Evolutionary conservation across 768 basidiomycete genomes (phyloP).

Genomic region (Suillus spraguei): DNA sequence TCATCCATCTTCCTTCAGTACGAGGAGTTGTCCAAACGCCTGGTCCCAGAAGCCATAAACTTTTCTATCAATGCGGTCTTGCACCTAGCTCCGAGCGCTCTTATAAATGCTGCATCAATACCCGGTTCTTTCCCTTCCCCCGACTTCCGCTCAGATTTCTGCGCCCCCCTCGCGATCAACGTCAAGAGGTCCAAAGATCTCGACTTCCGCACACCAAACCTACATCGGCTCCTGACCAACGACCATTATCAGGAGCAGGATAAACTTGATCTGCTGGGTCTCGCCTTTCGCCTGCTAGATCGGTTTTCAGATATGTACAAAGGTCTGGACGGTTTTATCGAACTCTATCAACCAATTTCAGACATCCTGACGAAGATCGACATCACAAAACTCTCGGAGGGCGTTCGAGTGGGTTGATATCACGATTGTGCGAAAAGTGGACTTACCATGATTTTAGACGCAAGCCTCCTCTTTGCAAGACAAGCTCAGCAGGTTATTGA

Average conservation of each 20-base stretch:
- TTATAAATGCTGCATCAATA: constrained; percentile 44
- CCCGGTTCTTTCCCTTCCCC: constrained; percentile 75
- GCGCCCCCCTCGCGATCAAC: constrained; percentile 40
- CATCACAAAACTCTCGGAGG: constrained; percentile 44
- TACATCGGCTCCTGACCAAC: constrained; percentile 44
- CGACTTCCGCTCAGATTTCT: constrained; percentile 61
- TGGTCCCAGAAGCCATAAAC: constrained; percentile 88
- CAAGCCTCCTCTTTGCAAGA: constrained; percentile 48
- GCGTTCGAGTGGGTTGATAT: constrained; percentile 52
- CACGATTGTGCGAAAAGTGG: neutral
- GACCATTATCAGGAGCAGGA: constrained; percentile 48
- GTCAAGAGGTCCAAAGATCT: constrained; percentile 43
- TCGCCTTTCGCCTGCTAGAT: constrained; percentile 63
- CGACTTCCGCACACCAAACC: constrained; percentile 45
- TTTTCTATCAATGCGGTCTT: constrained; percentile 74
- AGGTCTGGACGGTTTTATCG: constrained; percentile 79
- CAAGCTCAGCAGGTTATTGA: constrained; percentile 62
- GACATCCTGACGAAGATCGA: constrained; percentile 59
- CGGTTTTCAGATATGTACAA: constrained; percentile 79
- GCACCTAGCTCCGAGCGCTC: constrained; percentile 70
- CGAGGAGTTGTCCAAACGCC: constrained; percentile 80
- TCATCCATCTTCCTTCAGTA: constrained; percentile 85
- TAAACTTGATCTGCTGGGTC: constrained; percentile 71
- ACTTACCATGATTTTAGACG: constrained; percentile 33
- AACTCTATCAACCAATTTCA: constrained; percentile 74